phyloP scores from a whole-genome alignment of 2,329 filamentous ascomycete genomes.

The Cryphonectria japonica region DNA sequence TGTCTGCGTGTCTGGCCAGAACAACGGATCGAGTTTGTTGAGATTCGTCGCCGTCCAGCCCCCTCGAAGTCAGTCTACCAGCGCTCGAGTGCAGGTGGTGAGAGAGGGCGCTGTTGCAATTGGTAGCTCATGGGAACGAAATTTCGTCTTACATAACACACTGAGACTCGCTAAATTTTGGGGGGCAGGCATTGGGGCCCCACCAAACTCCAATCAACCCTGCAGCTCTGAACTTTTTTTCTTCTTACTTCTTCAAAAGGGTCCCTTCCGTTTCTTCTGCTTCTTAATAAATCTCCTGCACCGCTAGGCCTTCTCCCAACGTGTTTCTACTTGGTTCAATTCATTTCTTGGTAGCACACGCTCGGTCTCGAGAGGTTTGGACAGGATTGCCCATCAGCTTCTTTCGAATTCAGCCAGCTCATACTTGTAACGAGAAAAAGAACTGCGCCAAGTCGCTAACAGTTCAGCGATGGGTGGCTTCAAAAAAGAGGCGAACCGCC shows the following conservation, averaged over 20 bases:
- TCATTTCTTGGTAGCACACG: neutral
- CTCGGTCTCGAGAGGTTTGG: constrained; percentile 6
- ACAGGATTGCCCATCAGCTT: neutral
- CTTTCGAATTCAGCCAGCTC: neutral
- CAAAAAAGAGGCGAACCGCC: constrained; percentile 88
- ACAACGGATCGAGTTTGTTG: neutral
- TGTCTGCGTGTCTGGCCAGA: neutral
- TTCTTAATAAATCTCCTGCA: constrained; percentile 24
- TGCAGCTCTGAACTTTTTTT: constrained; percentile 26
- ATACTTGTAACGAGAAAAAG: neutral
- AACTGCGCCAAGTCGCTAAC: neutral
- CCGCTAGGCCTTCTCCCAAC: constrained; percentile 33
- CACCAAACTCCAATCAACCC: constrained; percentile 20
- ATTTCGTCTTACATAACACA: constrained; percentile 13
- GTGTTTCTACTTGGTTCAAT: constrained; percentile 33
- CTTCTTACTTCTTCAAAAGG: constrained; percentile 10
- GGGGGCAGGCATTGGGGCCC: constrained; percentile 17
- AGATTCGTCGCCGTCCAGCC: constrained; percentile 11
- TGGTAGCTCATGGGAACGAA: constrained; percentile 16
- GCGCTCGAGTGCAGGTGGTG: neutral
- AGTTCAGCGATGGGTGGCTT: constrained; percentile 72
- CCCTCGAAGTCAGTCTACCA: constrained; percentile 7
- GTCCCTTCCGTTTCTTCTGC: constrained; percentile 14
- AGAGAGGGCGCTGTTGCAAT: constrained; percentile 9
- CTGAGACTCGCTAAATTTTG: constrained; percentile 9